Evolutionary conservation across 352 stramenopile species (phyloP), one percentile per base, ranked within the genome.

Genomic region (Pythium utonaiense): DNA sequence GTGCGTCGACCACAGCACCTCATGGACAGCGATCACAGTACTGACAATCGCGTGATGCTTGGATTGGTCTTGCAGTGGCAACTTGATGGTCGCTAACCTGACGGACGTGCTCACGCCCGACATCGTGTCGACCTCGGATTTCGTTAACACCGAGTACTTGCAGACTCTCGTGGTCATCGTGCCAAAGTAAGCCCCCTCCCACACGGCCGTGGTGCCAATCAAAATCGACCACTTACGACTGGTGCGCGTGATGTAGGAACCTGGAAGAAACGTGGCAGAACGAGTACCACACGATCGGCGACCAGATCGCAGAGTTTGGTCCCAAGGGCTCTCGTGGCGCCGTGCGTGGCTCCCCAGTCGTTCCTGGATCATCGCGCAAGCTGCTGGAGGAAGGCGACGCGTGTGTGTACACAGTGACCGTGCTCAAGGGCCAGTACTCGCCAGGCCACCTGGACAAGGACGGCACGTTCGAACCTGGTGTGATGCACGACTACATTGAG

Each of bases 81-180:
- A 98, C 72, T 73, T 99, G 25, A 93, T 98, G 73, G 86, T 92
- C 31, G 90, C 90, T 25, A 97, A 99, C 63, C 77, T 99, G 60
- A 97, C 91, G 56, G 95, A 99, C 68, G 78, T 98, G 24, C 72
- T 99, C 62, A 96, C 89, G 10, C 87, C 91, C 13, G 84, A 95
- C 31, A 67, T 96, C 30, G 84, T 98, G 41, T 95, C 93, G 17
- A 74, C 78, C 14, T 88, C 78, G 17, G 83, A 95, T 61, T 95
- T 98, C 64, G 69, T 98, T 62, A 97, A 99, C 78, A 98, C 93
- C 10, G 96, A 99, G 64, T 98, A 99, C 76, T 71, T 99, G 30
- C 93, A 98, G 68, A 99, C 96, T 7, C 72, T 99, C 27, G 94
- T 98, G 57, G 89, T 99, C 22, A 91, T 97, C 33, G 86, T 99